Evolutionary conservation across 768 basidiomycete genomes (phyloP).

Genomic region (Lentinula raphanica): DNA sequence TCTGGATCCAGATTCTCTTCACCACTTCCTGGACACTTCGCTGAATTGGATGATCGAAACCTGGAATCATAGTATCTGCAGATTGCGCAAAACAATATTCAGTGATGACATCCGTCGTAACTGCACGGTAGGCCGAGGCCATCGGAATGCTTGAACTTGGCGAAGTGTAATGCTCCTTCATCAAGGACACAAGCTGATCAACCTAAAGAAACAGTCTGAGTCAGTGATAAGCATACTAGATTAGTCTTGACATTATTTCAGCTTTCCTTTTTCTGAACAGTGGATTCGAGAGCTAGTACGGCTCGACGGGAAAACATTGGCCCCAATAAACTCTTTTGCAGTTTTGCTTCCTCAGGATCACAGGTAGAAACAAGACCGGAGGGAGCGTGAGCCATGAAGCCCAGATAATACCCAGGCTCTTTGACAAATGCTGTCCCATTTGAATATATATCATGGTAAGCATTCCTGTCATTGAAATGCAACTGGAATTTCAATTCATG

Average conservation of each 20-base stretch:
- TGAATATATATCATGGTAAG: slow-evolving; percentile 30
- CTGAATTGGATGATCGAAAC: slow-evolving; percentile 25
- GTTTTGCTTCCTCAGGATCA: slow-evolving; percentile 21
- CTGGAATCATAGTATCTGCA: slow-evolving; percentile 20
- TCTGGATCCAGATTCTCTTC: slow-evolving; percentile 4
- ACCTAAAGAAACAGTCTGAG: slow-evolving; percentile 19
- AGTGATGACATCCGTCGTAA: slow-evolving; percentile 26
- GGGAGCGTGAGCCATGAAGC: slow-evolving; percentile 14
- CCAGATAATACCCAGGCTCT: slow-evolving; percentile 21
- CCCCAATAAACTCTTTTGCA: slow-evolving; percentile 21
- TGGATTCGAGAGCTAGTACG: slow-evolving; percentile 23
- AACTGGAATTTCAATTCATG: too few relatives aligned
- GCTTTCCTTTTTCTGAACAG: slow-evolving; percentile 24
- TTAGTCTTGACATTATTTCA: too few relatives aligned
- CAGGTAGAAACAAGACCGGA: slow-evolving; percentile 23
- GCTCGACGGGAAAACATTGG: slow-evolving; percentile 31
- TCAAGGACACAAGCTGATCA: slow-evolving; percentile 16
- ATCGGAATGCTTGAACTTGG: slow-evolving; percentile 28
- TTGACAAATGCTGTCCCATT: slow-evolving; percentile 16
- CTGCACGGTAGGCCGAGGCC: slow-evolving; percentile 29
- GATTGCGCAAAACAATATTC: slow-evolving; percentile 21
- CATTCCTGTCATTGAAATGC: slow-evolving; percentile 29
- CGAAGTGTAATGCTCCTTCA: slow-evolving; percentile 25
- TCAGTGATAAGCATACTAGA: too few relatives aligned
- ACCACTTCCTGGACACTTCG: background rate